Evolutionary conservation across 805 yeast genomes (phyloP), one percentile per base, ranked within the genome.

Genomic region (Candida ascalaphidarum): DNA sequence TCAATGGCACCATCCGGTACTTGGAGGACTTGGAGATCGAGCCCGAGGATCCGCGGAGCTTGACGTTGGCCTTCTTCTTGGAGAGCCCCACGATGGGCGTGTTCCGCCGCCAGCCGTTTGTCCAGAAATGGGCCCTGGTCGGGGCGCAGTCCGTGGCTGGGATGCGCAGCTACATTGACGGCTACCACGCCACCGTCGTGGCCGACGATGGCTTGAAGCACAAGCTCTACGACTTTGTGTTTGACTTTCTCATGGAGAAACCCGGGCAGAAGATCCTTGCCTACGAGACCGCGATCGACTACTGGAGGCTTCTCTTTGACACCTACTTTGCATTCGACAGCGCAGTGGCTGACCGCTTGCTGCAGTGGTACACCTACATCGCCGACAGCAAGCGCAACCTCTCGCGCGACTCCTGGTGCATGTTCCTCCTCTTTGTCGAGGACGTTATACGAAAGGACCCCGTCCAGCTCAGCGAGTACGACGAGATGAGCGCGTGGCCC

Each of bases 401-500:
- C 21, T 68, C 81, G 4, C 71, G 56, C 37, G 98, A 89, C 45
- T 72, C 77, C 14, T 89, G 96, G 96, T 67, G 71, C 35, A 86
- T 88, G 96, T 58, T 81, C 31, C 67, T 67, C 30, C 74, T 76
- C 31, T 84, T 86, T 43, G 52, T 79, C 31, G 52, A 58, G 30
- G 70, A 71, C 34, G 65, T 65, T 34, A 52, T 71, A 1, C 25
- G 33, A 3, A 36, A 48, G 3, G 81, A 83, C 34, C 73, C 81
- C 0, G 35, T 15, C 3, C 36, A 45, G 1, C 58, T 89, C 4
- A 53, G 55, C 11, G 55, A 52, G 3, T 88, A 86, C 51, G 88
- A 81, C 41, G 92, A 80, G 38, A 69, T 71, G 40, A 86, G 81
- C 14, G 82, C 96, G 1, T 89, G 97, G 97, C 98, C 97, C 4